Evolutionary conservation across 345 rosid species (phyloP).

Genomic region (Euphorbia pulcherrima): DNA sequence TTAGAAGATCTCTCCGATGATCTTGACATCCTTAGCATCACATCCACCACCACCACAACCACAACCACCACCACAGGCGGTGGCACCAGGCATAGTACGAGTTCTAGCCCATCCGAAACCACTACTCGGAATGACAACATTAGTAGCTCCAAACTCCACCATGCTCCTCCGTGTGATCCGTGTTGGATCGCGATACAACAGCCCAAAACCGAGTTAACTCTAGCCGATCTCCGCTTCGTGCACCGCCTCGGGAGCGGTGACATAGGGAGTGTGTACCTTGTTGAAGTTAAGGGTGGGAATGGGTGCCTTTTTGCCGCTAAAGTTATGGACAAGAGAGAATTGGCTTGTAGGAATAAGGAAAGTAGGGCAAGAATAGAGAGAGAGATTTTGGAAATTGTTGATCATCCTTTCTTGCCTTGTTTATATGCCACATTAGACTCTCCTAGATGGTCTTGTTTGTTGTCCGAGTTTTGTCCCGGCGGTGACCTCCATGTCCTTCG

Average conservation of each 20-base stretch:
- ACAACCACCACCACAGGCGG: conserved; percentile 20
- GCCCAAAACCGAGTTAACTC: conserved; percentile 30
- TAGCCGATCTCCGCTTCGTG: conserved; percentile 53
- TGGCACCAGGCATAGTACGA: conserved; percentile 32
- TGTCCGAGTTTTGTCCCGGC: conserved; percentile 83
- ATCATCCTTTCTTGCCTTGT: conserved; percentile 81
- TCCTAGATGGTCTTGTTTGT: conserved; percentile 63
- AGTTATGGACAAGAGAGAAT: conserved; percentile 76
- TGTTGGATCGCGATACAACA: conserved; percentile 52
- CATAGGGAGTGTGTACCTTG: conserved; percentile 82
- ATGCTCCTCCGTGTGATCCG: conserved; percentile 45
- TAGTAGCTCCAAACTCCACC: conserved; percentile 27
- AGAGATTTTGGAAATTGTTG: conserved; percentile 61
- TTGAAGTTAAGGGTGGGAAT: conserved; percentile 47
- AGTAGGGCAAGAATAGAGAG: conserved; percentile 62
- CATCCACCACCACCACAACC: conserved; percentile 29
- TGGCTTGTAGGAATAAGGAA: conserved; percentile 60
- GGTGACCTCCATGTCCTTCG: conserved; percentile 82
- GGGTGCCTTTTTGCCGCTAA: conserved; percentile 70
- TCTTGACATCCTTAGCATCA: conserved; percentile 38
- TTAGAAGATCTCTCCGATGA: conserved; percentile 34
- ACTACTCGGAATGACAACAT: conserved; percentile 23
- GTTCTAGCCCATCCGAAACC: conserved; percentile 36
- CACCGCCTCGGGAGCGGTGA: conserved; percentile 85
- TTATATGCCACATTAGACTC: conserved; percentile 68